Evolutionary conservation across 306 rosid species (phyloP).

Genomic region (Malus asiatica): DNA sequence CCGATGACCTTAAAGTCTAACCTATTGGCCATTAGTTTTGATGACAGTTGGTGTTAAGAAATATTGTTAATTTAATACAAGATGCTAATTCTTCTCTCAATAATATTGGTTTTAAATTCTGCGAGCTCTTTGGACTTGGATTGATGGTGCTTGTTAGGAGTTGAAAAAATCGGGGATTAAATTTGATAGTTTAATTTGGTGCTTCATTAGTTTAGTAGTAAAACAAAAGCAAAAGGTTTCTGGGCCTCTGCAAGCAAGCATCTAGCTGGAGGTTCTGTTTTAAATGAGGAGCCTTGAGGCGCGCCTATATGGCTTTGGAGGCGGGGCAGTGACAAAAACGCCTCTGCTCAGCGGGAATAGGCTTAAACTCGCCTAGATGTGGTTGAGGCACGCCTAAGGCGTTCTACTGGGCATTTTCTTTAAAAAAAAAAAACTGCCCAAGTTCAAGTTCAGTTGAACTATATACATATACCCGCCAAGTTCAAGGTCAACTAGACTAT

Average conservation of each 20-base stretch:
- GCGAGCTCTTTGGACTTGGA: background rate
- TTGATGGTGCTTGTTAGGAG: background rate
- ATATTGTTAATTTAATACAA: background rate
- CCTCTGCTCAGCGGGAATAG: no score
- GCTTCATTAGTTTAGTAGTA: background rate
- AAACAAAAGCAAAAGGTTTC: background rate
- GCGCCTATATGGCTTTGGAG: no score
- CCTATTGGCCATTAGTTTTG: conserved; percentile 1
- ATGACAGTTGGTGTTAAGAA: background rate
- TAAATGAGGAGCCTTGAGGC: background rate
- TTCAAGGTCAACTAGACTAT: no score
- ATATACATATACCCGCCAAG: no score
- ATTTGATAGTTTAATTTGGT: background rate
- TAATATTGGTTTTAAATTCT: conserved; percentile 1
- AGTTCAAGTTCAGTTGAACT: no score
- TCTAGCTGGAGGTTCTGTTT: background rate
- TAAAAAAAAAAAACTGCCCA: no score
- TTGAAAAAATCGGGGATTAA: background rate
- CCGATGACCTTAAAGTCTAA: background rate
- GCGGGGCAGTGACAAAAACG: no score
- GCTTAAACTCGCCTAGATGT: no score
- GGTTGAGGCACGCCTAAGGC: no score
- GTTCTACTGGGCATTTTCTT: no score
- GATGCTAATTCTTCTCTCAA: background rate
- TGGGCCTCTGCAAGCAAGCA: background rate